A percentile compares a stretch with the other conserved stretches of the same genome.
Evolutionary conservation across 2,329 filamentous ascomycete genomes (phyloP).

Genomic region (Microsporum audouinii): DNA sequence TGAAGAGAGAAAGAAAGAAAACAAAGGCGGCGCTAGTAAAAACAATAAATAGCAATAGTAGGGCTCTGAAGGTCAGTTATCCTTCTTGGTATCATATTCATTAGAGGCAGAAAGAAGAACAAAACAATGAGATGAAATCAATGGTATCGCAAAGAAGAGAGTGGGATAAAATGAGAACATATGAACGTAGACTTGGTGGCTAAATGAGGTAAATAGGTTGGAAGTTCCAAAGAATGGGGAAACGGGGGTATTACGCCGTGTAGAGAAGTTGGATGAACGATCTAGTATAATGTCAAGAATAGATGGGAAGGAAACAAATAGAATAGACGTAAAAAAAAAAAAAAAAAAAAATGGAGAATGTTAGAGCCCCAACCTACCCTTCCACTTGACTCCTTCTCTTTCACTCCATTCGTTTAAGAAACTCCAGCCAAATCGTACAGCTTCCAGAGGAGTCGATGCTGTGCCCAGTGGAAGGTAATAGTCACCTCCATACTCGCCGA

Average conservation of each 20-base stretch:
- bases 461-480: slow-evolving; percentile 36
- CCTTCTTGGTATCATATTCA: slow-evolving; percentile 1
- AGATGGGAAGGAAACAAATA: not conserved
- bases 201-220: not conserved
- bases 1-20: not conserved
- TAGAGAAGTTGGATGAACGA: not conserved
- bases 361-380: slow-evolving; percentile 31
- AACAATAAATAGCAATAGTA: not conserved
- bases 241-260: not conserved
- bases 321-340: not conserved
- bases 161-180: not conserved
- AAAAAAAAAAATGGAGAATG: not conserved
- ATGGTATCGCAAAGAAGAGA: not conserved
- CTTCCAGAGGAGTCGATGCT: slow-evolving; percentile 34
- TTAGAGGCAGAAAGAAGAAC: not conserved
- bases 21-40: not conserved
- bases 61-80: not conserved
- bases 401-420: slow-evolving; percentile 38
- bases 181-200: not conserved
- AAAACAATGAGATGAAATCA: not conserved
- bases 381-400: slow-evolving; percentile 37
- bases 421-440: slow-evolving; percentile 34
- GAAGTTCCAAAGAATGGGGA: not conserved
- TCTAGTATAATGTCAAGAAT: not conserved
- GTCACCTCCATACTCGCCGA: slow-evolving; percentile 27